Percentiles rank a stretch among this genome's conserved stretches.
Evolutionary conservation across 176 grass and related monocot genomes (phyloP).

Genomic region (Juncus inflexus): DNA sequence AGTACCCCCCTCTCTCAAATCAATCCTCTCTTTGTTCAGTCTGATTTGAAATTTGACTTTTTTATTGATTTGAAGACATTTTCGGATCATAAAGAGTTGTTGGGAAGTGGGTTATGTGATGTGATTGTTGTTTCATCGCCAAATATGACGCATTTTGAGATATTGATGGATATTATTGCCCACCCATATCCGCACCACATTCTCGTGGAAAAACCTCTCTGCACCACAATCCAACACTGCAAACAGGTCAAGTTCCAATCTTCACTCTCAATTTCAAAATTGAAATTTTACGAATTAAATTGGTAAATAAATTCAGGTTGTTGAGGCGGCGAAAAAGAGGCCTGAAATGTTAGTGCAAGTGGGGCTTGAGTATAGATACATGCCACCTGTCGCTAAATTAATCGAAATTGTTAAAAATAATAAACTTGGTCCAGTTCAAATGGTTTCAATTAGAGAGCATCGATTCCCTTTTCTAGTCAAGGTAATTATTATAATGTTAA

Average conservation of each 20-base stretch:
- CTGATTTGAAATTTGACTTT: not conserved
- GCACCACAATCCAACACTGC: conserved; percentile 75
- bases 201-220: conserved; percentile 90
- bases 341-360: conserved; percentile 75
- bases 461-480: conserved; percentile 98
- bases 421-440: conserved; percentile 68
- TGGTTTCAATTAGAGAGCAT: conserved; percentile 86
- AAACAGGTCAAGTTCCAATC: conserved; percentile 43
- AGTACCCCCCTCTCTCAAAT: conserved; percentile 26
- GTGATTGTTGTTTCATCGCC: conserved; percentile 70
- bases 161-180: conserved; percentile 73
- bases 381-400: conserved; percentile 90
- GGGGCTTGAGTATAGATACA: conserved; percentile 94
- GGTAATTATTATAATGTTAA: conserved; percentile 32
- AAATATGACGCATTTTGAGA: conserved; percentile 90
- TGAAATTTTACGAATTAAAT: not conserved
- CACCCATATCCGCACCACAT: conserved; percentile 58
- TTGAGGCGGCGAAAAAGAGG: conserved; percentile 60
- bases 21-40: not conserved
- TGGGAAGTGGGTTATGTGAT: conserved; percentile 77
- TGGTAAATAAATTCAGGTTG: conserved; percentile 35
- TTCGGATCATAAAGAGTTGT: conserved; percentile 62
- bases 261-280: too few species aligned
- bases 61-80: conserved; percentile 41
- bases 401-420: conserved; percentile 75